phyloP scores from a whole-genome alignment of 352 stramenopile species.

The Phytopythium aichiense region DNA sequence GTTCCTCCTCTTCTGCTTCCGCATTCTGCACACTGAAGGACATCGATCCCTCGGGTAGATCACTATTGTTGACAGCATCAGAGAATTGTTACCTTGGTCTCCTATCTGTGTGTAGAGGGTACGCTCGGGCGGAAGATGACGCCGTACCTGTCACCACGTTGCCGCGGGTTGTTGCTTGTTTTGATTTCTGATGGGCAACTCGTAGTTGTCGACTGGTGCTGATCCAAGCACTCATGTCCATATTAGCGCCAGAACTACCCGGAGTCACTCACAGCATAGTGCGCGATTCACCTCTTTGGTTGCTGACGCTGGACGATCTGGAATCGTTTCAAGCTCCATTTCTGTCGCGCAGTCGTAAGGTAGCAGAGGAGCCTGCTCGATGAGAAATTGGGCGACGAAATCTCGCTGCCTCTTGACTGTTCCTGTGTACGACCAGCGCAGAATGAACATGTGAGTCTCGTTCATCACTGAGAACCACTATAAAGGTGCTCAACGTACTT shows the following conservation, averaged over 20 bases:
- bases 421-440: neutral
- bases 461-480: neutral
- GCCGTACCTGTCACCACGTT: neutral
- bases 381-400: conserved; percentile 40
- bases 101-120: neutral
- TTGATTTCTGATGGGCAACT: neutral
- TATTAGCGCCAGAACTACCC: neutral
- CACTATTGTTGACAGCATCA: neutral
- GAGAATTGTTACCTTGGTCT: neutral
- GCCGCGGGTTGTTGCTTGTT: neutral
- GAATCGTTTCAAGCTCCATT: conserved; percentile 27
- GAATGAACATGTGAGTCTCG: neutral
- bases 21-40: neutral
- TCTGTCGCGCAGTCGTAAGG: conserved; percentile 42
- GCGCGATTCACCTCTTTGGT: neutral
- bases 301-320: neutral
- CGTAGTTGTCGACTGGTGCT: neutral
- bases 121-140: neutral
- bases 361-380: conserved; percentile 35
- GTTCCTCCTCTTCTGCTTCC: neutral
- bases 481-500: conserved; percentile 22
- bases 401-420: conserved; percentile 26
- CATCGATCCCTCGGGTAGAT: neutral
- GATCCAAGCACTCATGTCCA: neutral
- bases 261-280: neutral